phyloP scores from a whole-genome alignment of 2,329 filamentous ascomycete species.

The Cladosporium sphaerospermum region DNA sequence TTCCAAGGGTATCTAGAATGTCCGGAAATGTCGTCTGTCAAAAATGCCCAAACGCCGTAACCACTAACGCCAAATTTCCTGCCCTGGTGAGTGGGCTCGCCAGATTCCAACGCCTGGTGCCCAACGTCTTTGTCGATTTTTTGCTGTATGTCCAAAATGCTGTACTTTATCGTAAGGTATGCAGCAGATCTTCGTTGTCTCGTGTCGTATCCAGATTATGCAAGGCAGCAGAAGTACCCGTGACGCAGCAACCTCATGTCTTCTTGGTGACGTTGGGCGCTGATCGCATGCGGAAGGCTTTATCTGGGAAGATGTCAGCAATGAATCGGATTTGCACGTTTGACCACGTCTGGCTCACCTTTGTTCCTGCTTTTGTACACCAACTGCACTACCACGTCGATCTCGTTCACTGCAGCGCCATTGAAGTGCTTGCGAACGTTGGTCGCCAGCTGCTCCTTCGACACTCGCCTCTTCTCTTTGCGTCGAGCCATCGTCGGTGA shows the following conservation, averaged over 20 bases:
- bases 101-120: conserved; percentile 1
- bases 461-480: conserved; percentile 59
- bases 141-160: conserved; percentile 9
- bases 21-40: no score
- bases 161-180: not conserved
- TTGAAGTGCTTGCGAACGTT: conserved; percentile 80
- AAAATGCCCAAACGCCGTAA: no score
- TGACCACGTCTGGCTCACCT: conserved; percentile 34
- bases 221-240: not conserved
- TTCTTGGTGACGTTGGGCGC: conserved; percentile 27
- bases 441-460: conserved; percentile 65
- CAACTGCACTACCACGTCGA: conserved; percentile 74
- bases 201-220: conserved; percentile 4
- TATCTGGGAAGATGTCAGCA: conserved; percentile 30
- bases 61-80: not conserved
- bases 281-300: conserved; percentile 42
- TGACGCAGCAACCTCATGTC: not conserved
- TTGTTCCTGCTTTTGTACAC: conserved; percentile 63
- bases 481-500: conserved; percentile 70
- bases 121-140: not conserved
- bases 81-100: not conserved
- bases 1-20: conserved; percentile 7
- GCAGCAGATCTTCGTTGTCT: not conserved
- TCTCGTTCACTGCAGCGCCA: conserved; percentile 69
- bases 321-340: conserved; percentile 9